Conservation (phyloP, 148 eudicot species). For the Amaranthus cruentus region DNA sequence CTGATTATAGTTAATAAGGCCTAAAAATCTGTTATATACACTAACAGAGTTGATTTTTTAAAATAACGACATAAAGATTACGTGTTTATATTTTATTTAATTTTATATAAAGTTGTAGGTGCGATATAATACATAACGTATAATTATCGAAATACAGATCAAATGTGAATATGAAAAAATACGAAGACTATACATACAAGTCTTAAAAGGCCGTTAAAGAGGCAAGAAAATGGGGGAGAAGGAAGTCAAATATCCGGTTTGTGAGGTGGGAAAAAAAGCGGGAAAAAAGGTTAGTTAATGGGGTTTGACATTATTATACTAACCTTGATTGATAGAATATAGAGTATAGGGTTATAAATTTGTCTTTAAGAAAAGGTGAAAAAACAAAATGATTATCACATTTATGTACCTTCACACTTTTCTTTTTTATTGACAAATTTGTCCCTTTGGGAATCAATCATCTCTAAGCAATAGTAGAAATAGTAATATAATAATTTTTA, state of each 20-base stretch:
- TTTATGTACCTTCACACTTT: neutral
- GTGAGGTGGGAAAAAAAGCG: constrained; percentile 26
- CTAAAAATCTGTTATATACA: too few relatives aligned
- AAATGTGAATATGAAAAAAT: neutral
- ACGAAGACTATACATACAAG: neutral
- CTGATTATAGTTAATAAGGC: too few relatives aligned
- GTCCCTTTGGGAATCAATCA: neutral
- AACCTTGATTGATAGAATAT: too few relatives aligned
- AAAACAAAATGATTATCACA: constrained; percentile 29
- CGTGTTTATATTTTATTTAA: too few relatives aligned
- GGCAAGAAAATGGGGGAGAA: constrained; percentile 17
- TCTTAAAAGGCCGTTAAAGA: constrained; percentile 24
- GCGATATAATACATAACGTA: too few relatives aligned
- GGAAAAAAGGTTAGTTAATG: constrained; percentile 23
- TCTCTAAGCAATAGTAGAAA: neutral
- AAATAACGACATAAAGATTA: too few relatives aligned
- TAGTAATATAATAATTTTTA: neutral
- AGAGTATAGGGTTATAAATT: neutral
- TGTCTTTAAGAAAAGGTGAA: constrained; percentile 25
- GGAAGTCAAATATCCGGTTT: constrained; percentile 25
- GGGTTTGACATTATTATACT: constrained; percentile 31
- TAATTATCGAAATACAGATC: too few relatives aligned
- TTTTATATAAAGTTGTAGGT: too few relatives aligned
- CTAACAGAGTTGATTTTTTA: too few relatives aligned
- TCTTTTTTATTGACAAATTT: constrained; percentile 12